Percentiles rank a stretch among this genome's conserved stretches.
These are phyloP conservation scores for Cyberlindnera euphorbiiphila DNA, from an alignment of 805 yeast species.

Conservation along the genomic window DNA sequence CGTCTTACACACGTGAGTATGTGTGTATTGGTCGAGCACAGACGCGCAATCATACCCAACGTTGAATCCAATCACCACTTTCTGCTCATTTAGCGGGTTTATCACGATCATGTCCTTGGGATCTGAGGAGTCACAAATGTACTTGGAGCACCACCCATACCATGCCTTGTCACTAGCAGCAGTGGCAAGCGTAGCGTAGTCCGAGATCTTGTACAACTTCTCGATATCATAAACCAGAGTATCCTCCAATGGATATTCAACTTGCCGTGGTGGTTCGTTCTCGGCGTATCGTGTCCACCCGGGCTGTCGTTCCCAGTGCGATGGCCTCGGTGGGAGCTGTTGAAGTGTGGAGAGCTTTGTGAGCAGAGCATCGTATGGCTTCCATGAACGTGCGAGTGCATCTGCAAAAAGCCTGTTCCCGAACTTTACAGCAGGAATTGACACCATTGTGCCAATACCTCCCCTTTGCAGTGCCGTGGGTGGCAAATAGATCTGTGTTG, in stretches of 20 bases:
- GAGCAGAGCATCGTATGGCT: constrained; percentile 1
- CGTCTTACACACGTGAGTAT: constrained; percentile 47
- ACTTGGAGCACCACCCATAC: constrained; percentile 93
- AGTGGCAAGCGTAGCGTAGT: constrained; percentile 70
- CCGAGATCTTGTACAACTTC: constrained; percentile 10
- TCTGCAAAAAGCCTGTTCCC: neutral
- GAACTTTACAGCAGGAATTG: too few relatives aligned
- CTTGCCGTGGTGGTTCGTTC: constrained; percentile 3
- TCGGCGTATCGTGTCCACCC: constrained; percentile 13
- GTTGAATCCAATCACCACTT: constrained; percentile 78
- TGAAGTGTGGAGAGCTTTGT: neutral
- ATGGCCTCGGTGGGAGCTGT: constrained; percentile 6
- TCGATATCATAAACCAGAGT: constrained; percentile 12
- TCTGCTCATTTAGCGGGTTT: constrained; percentile 40
- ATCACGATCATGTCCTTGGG: constrained; percentile 50
- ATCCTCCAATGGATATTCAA: constrained; percentile 7
- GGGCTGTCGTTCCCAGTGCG: constrained; percentile 5
- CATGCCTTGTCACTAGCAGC: constrained; percentile 75
- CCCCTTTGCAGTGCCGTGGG: too few relatives aligned
- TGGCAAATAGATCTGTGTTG: too few relatives aligned
- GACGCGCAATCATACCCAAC: constrained; percentile 83
- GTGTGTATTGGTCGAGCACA: constrained; percentile 74
- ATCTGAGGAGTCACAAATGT: constrained; percentile 51
- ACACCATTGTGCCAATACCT: too few relatives aligned
- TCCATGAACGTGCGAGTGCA: constrained; percentile 3